Conservation (phyloP, 805 yeast genomes). For the Candida boleticola region DNA sequence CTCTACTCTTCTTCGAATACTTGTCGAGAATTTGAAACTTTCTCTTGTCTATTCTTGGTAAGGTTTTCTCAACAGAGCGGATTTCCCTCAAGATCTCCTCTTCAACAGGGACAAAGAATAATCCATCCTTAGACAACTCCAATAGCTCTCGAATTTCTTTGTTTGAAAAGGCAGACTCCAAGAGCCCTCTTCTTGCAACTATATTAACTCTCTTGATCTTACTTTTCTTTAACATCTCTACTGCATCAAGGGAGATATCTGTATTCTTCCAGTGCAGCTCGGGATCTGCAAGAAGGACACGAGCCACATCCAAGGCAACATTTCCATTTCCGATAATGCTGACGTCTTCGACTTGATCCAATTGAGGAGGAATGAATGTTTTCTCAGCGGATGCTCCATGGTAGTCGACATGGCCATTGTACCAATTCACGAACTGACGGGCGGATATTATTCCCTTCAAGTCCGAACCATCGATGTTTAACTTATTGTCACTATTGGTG, state of each 20-base stretch:
- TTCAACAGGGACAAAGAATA: conserved; percentile 41
- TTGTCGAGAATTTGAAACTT: conserved; percentile 61
- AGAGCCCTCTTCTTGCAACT: conserved; percentile 82
- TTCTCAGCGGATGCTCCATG: conserved; percentile 29
- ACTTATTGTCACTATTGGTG: conserved; percentile 50
- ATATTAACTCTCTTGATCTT: conserved; percentile 64
- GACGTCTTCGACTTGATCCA: conserved; percentile 60
- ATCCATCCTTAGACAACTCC: conserved; percentile 47
- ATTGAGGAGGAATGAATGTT: conserved; percentile 45
- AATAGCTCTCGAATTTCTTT: conserved; percentile 87
- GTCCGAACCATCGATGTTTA: conserved; percentile 59
- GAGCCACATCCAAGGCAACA: conserved; percentile 88
- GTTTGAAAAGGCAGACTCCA: conserved; percentile 86
- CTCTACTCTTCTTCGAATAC: conserved; percentile 23
- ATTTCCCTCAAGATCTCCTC: conserved; percentile 28
- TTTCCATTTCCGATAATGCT: conserved; percentile 95
- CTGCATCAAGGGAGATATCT: conserved; percentile 68
- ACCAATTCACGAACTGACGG: conserved; percentile 91
- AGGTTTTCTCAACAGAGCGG: conserved; percentile 18
- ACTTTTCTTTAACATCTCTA: conserved; percentile 48
- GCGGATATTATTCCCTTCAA: conserved; percentile 74
- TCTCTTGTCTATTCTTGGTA: conserved; percentile 60
- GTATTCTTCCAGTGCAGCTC: conserved; percentile 59
- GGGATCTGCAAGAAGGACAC: conserved; percentile 65
- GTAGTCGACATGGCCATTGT: conserved; percentile 80